Conservation (phyloP, 1,284 basidiomycete genomes). For the Ceratobasidium sp. region DNA sequence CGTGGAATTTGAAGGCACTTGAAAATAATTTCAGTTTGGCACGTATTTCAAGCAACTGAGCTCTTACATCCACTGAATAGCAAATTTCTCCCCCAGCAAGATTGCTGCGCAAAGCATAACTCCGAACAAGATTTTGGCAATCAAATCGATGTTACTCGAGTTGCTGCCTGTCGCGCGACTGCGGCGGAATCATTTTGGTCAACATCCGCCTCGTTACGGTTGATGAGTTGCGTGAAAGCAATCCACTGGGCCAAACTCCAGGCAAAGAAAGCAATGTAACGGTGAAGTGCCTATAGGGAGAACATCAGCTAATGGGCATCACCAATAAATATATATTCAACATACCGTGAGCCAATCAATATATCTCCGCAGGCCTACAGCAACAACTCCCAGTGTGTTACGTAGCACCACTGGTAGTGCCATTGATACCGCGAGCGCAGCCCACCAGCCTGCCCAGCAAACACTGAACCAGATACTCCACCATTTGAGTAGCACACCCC, state of each 20-base stretch:
- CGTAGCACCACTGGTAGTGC: slow-evolving; percentile 48
- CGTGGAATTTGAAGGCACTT: slow-evolving; percentile 75
- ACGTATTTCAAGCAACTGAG: neutral
- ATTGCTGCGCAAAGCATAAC: slow-evolving; percentile 74
- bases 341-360: slow-evolving; percentile 70
- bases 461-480: slow-evolving; percentile 89
- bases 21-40: neutral
- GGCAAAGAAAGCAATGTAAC: slow-evolving; percentile 73
- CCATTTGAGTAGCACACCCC: slow-evolving; percentile 71
- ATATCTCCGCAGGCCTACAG: slow-evolving; percentile 71
- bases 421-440: slow-evolving; percentile 67
- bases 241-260: slow-evolving; percentile 76
- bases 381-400: slow-evolving; percentile 71
- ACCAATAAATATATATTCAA: neutral
- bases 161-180: slow-evolving; percentile 40
- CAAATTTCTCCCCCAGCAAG: slow-evolving; percentile 82
- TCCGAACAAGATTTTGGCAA: slow-evolving; percentile 75
- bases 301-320: neutral
- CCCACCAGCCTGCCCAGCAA: slow-evolving; percentile 89
- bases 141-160: slow-evolving; percentile 53
- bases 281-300: slow-evolving; percentile 61
- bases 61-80: slow-evolving; percentile 76
- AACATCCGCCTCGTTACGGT: slow-evolving; percentile 46
- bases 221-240: slow-evolving; percentile 71
- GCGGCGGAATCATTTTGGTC: slow-evolving; percentile 40